Base-by-base conservation (phyloP, 2,329 filamentous ascomycete genomes). In the Zarea fungicola region DNA sequence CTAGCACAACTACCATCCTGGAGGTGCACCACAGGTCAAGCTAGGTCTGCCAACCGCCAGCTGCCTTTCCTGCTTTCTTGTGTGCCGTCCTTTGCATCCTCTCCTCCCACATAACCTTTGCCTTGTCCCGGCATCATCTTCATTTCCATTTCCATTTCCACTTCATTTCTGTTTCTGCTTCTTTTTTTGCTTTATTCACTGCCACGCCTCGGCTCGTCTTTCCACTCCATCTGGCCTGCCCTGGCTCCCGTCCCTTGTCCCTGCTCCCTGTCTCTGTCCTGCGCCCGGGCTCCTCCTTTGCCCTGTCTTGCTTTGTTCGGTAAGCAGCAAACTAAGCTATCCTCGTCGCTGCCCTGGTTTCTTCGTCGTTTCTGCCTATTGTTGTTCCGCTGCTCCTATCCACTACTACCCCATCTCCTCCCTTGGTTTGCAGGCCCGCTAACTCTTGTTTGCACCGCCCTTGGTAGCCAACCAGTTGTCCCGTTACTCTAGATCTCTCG, bases 241-340 rank as follows among this genome's bases (percentile, higher is more conserved):
- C n/a, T 18, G 10, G 10, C 13, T 16, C 43, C 32, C 11, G 11
- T 28, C 36, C 35, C 45, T 48, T 34, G 18, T 39, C 21, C n/a
- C 18, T 49, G 25, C 48, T 40, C 48, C 48, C 41, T 49, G 39
- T 19, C 28, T 34, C 13, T 22, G 29, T 35, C 42, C 36, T 39
- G 36, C n/a, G 31, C 36, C 23, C 25, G 11, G 36, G 28, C 37
- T 29, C 39, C 48, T 44, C 34, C 28, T 34, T 44, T 13, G 41
- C 36, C 48, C 28, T 49, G 41, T 36, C 48, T 44, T 40, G 48
- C 40, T 34, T n/a, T 32, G 11, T 47, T 14, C 23, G 44, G 44
- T 47, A 47, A 34, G 44, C 36, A n/a, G n/a, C 28, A n/a, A 34
- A 9, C 18, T 16, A 19, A 18, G n/a, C 36, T 32, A 14, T 39